Base-by-base conservation (phyloP, 73 alveolate species). In the Halteria grandinella region DNA sequence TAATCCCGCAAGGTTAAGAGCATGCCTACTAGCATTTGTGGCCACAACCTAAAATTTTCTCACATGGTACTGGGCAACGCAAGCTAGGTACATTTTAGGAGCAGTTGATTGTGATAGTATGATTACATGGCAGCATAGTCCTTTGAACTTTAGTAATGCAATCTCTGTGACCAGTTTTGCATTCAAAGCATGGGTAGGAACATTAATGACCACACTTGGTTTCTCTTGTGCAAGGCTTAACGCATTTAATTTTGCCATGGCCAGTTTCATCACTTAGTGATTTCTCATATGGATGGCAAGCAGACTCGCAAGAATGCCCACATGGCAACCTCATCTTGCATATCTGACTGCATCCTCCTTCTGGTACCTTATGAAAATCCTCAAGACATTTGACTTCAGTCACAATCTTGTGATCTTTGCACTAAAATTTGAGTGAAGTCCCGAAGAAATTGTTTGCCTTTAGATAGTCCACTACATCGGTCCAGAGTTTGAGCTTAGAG, bases 321-420 rank as follows among this genome's bases (percentile, higher is more conserved):
- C 95, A 88, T 21, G 39, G 32, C 64, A 82, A 34, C 66, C 90
- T 40, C 33, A 70, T 51, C 51, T 43, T 63, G 52, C 95, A 88
- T 63, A 32, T 20, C 32, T 34, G 29, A 29, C 33, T 37, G 52
- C 95, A 88, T 23, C 95, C 95, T 6, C 95, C 95, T 70, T 88
- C 88, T 31, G 92, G 92, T 11, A 83, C 87, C 54, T 82, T 62
- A 17, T 55, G 59, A 49, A 88, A 88, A 66, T 86, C 94, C n/a
- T 31, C 15, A 27, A 40, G 51, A n/a, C 39, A 48, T 17, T 50
- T 21, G 11, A 86, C 73, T 27, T 55, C 55, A 4, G 87, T 78
- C 8, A 48, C 54, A 3, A 12, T 52, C 62, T 86, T 49, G 69
- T 86, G 95, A 47, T 49, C 62, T 28, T 71, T 60, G 37, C 94